Evolutionary conservation across 2,329 filamentous ascomycete genomes (phyloP), one percentile per base, ranked within the genome.

Genomic region (Myriangium duriaei): DNA sequence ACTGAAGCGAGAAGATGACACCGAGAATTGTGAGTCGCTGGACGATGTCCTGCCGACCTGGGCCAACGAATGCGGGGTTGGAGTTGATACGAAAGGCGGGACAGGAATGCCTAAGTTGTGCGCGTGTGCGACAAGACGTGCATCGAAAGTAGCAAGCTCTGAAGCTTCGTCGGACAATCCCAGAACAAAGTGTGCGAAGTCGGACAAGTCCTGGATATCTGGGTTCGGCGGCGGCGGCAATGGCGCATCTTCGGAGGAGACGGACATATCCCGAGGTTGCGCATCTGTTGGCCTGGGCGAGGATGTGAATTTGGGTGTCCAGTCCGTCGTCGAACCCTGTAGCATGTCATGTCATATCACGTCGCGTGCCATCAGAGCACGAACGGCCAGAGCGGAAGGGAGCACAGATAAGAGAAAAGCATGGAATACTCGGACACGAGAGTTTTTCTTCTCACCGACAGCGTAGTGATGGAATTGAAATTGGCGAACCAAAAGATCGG

Each of bases 1-100:
- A 13, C 37, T 40, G 9, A 40, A 31, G 11, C 33, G 37, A 3
- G 43, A 43, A 4, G 42, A 45, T 19, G 42, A 45, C 12, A 26
- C 37, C 10, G 32, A 32, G 6, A 40, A 45, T 11, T 38, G 33
- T 29, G 34, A 33, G 5, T 40, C 42, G 17, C 28, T 29, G 10
- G 42, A 45, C 40, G 26, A 31, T 37, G 26, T 37, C 35, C 24
- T 31, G 35, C 35, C 12, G 32, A 15, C 10, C 26, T 30, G 5
- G 35, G 35, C 28, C 35, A 17, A n/a, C 35, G 24, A 17, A 18
- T 37, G 35, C 24, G 35, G 28, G 14, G 19, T 30, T 17, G 34
- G 40, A 15, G 19, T 18, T 26, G 37, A 24, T n/a, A 33, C 19
- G 11, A 15, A 26, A 31, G 28, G 26, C 36, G 37, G 41, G 34